phyloP scores from a whole-genome alignment of 2,329 filamentous ascomycete species.

The Pseudogymnoascus sp. region DNA sequence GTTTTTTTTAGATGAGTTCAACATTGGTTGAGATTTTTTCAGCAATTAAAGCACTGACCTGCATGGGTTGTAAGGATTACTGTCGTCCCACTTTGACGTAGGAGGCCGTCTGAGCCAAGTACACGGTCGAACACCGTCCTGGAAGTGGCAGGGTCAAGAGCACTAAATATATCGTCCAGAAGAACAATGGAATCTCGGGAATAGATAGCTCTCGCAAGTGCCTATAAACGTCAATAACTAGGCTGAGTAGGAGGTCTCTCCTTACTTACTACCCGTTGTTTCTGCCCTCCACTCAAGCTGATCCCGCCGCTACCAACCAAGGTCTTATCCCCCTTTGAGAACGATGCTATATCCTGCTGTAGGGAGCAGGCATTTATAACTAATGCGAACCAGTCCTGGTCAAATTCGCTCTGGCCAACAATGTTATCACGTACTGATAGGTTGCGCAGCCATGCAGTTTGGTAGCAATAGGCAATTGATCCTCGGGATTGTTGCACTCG shows the following conservation, averaged over 20 bases:
- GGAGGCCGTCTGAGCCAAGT: conserved; percentile 13
- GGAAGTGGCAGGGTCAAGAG: conserved; percentile 19
- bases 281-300: conserved; percentile 24
- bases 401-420: conserved; percentile 18
- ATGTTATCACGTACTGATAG: conserved; percentile 22
- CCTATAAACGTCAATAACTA: conserved; percentile 12
- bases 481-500: conserved; percentile 11
- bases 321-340: conserved; percentile 21
- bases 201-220: conserved; percentile 20
- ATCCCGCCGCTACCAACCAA: conserved; percentile 24
- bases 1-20: neutral
- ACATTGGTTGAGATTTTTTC: neutral
- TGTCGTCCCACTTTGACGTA: conserved; percentile 24
- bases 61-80: conserved; percentile 31
- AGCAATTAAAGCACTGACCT: neutral
- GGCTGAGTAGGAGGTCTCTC: neutral
- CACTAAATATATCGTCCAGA: conserved; percentile 21
- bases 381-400: conserved; percentile 14
- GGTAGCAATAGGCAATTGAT: conserved; percentile 16
- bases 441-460: conserved; percentile 18
- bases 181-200: conserved; percentile 15
- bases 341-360: conserved; percentile 13
- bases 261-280: conserved; percentile 14
- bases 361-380: conserved; percentile 30
- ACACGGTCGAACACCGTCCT: conserved; percentile 13